Base-by-base conservation (phyloP, 768 basidiomycete species). In the Calocybe gangraenosa region DNA sequence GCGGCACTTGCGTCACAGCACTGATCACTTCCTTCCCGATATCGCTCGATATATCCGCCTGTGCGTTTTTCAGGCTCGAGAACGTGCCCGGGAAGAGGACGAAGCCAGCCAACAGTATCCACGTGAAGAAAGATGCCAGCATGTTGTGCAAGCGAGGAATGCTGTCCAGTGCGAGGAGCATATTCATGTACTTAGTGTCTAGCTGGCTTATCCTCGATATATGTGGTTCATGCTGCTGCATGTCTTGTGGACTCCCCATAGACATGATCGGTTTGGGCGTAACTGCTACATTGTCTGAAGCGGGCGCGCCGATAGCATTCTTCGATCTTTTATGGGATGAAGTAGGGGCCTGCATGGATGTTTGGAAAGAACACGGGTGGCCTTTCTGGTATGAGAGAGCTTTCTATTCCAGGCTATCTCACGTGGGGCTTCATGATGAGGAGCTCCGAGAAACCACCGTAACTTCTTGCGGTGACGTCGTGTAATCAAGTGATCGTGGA, bases 21-120 rank as follows among this genome's bases (percentile, higher is more conserved):
- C 55, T 52, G 32, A 77, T 48, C 38, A 74, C 54, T 11, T 55
- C 40, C 18, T 59, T 59, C 37, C 62, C 61, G 5, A 71, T 50
- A 8, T 63, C 64, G 31, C 42, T 59, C 47, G 54, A 60, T 11
- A 37, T 40, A 18, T 37, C 40, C 38, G 50, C 46, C 20, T 65
- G 54, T 8, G 59, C 36, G 34, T 56, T 65, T 44, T 67, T 63
- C 61, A 73, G 65, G 42, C 71, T 79, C 8, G 72, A 66, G 58
- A 82, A 82, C 6, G 81, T 82, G 40, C 78, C 76, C 2, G 81
- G 81, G 50, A 82, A 79, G 21, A 82, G 65, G 14, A 82, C 63
- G 55, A 82, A 82, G 7, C 80, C 80, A 7, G 79, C 80, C 18
- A 82, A 64, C 41, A 82, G 54, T 44, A 82, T 70, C 81, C 81